A percentile compares a stretch with the other conserved stretches of the same genome.
Evolutionary conservation across 495 filamentous ascomycete genomes (phyloP).

Genomic region (Penicillium soppii): DNA sequence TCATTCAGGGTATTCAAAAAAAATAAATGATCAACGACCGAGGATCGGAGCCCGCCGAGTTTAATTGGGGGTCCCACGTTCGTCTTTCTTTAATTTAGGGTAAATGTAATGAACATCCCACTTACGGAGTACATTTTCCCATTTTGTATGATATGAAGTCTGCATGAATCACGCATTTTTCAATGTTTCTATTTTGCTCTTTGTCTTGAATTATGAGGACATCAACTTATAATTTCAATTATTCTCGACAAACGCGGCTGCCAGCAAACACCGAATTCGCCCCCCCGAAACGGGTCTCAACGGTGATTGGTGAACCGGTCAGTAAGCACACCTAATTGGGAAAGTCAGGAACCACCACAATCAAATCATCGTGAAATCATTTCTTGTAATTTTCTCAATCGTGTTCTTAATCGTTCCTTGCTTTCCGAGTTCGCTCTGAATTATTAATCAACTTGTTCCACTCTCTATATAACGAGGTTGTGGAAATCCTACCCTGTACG

Average conservation of each 20-base stretch:
- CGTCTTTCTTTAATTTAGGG: neutral
- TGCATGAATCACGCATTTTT: neutral
- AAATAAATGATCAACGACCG: conserved; percentile 5
- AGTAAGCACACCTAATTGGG: neutral
- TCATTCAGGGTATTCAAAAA: neutral
- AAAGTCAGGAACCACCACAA: neutral
- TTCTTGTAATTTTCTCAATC: too few relatives aligned
- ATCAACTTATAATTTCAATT: too few relatives aligned
- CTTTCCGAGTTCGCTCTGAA: neutral
- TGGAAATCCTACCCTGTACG: too few relatives aligned
- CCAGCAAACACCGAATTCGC: neutral
- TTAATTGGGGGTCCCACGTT: conserved; percentile 11
- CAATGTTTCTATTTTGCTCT: neutral
- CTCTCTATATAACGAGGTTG: too few relatives aligned
- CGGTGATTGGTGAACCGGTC: neutral
- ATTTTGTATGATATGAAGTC: neutral
- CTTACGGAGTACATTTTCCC: neutral
- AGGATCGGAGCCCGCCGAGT: conserved; percentile 12
- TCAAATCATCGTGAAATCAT: neutral
- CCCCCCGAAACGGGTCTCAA: neutral
- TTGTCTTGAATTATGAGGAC: too few relatives aligned
- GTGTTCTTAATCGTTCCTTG: too few relatives aligned
- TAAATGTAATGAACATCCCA: neutral
- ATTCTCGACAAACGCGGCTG: neutral
- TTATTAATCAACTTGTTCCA: neutral